These are phyloP conservation scores for Lepidium campestre DNA, from an alignment of 441 rosid species.

Conservation along the genomic window DNA sequence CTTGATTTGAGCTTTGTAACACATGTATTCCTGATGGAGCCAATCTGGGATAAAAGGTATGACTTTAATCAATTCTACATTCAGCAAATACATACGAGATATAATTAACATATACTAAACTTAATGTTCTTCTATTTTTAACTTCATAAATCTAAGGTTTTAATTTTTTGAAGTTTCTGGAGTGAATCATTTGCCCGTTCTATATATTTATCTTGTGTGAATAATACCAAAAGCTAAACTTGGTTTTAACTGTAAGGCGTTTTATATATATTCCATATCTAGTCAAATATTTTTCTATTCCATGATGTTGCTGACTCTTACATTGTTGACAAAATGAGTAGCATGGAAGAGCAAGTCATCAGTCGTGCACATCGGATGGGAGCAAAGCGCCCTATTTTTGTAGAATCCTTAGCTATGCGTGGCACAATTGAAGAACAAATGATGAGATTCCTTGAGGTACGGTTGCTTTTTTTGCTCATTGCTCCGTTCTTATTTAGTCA, in stretches of 20 bases:
- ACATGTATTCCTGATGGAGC: conserved; percentile 89
- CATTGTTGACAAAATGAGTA: conserved; percentile 28
- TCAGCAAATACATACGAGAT: not conserved
- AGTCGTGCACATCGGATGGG: conserved; percentile 99
- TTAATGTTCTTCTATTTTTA: not conserved
- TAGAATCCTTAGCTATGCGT: conserved; percentile 85
- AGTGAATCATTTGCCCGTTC: not conserved
- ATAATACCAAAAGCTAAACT: not conserved
- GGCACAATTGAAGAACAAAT: conserved; percentile 95
- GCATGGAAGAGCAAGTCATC: conserved; percentile 98
- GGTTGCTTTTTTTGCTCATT: not conserved
- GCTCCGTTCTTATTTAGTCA: not conserved
- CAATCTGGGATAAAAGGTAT: conserved; percentile 98
- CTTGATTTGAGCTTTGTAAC: conserved; percentile 96
- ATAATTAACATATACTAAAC: not conserved
- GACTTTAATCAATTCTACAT: not conserved
- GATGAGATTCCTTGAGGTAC: conserved; percentile 77
- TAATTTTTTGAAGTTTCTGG: not conserved
- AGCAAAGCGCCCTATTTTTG: conserved; percentile 82
- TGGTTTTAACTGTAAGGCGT: not conserved
- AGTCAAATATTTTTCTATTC: not conserved
- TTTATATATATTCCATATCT: not conserved
- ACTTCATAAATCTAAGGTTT: not conserved
- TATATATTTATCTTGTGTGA: not conserved
- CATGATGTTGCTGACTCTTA: not conserved